Evolutionary conservation across 129 eudicot species (phyloP).

Genomic region (Mikania micrantha): DNA sequence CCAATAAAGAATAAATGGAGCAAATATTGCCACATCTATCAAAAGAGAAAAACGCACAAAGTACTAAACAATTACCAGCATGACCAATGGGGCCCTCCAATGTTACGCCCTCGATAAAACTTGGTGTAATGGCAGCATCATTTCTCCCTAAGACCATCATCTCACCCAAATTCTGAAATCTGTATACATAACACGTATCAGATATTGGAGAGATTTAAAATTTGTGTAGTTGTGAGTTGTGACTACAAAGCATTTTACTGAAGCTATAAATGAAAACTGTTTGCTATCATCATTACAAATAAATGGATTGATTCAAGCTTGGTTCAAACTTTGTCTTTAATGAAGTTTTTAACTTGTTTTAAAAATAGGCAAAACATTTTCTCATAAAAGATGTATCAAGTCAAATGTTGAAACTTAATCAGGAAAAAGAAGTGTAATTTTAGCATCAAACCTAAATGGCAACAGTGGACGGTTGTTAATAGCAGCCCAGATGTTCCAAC

Average conservation of each 20-base stretch:
- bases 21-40: not conserved
- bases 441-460: slow-evolving; percentile 69
- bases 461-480: slow-evolving; percentile 81
- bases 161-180: slow-evolving; percentile 97
- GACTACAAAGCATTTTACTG: not conserved
- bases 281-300: not conserved
- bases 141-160: slow-evolving; percentile 93
- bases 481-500: slow-evolving; percentile 99
- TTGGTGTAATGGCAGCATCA: slow-evolving; percentile 91
- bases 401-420: not conserved
- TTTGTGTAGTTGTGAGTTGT: not conserved
- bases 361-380: not conserved
- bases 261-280: not conserved
- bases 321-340: not conserved
- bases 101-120: slow-evolving; percentile 78
- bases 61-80: slow-evolving; percentile 42
- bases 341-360: not conserved
- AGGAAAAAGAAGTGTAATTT: not conserved
- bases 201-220: not conserved
- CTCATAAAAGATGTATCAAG: not conserved
- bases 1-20: not conserved
- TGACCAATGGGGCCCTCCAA: slow-evolving; percentile 91
- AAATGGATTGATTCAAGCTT: not conserved
- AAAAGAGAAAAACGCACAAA: slow-evolving; percentile 2
- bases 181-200: slow-evolving; percentile 20